Base-by-base conservation (phyloP, 1,284 basidiomycete genomes). In the Amylostereum areolatum region DNA sequence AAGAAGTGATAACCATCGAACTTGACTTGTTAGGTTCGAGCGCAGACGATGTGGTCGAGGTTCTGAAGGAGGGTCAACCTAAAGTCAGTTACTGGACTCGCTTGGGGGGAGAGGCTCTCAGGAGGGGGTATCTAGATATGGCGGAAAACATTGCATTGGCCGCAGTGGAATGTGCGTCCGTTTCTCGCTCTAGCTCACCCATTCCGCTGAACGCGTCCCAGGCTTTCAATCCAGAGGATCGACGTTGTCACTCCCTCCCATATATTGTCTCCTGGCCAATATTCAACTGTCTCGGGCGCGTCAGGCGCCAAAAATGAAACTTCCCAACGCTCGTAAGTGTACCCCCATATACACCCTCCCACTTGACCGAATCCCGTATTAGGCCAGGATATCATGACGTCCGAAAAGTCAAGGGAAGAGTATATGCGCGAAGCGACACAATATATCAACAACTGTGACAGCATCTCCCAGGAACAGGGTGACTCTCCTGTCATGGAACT, bases 231-330 rank as follows among this genome's bases (percentile, higher is more conserved):
- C 68, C 7, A 78, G 77, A 51, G 76, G 72, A 9, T 68, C 68
- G 10, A 63, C 66, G 2, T 61, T 71, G 12, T 72, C 75, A 0
- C 64, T 81, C 46, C 77, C 75, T 25, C 85, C 89, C 6, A 75
- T 94, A 46, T 85, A 89, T 55, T 79, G 86, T 24, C 74, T 96
- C 50, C 73, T 92, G 25, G 92, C 91, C 1, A 93, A 92, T 65
- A 78, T 95, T 43, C 80, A 88, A 51, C 77, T 96, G 50, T 81
- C 86, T 2, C 74, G 81, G 55, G 87, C 92, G 1, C 77, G 88
- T 30, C 77, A 76, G 47, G 92, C 92, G 10, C 94, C 94, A 1
- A 95, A 92, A 61, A 61, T 86, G 4, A 72, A 89, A 28, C 65
- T 95, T 1, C 62, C 74, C 0, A 78, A 86, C 57, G 83, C 92